Conservation (phyloP, 805 yeast genomes). For the Metschnikowia gruessii region DNA sequence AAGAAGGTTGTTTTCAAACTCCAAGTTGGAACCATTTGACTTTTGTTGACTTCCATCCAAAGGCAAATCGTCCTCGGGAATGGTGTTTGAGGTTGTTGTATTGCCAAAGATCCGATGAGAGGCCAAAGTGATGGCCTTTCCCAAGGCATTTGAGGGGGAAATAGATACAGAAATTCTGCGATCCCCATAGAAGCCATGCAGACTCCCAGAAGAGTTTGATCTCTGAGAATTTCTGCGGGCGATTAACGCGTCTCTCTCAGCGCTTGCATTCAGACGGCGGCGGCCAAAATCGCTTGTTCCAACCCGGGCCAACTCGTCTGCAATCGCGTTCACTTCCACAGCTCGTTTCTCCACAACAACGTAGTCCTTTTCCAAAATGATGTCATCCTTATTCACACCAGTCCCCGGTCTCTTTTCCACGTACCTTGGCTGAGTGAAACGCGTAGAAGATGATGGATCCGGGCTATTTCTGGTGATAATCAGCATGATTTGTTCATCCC, state of each 20-base stretch:
- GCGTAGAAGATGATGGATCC: constrained; percentile 32
- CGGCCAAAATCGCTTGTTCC: constrained; percentile 51
- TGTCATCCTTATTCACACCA: constrained; percentile 36
- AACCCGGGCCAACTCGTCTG: constrained; percentile 80
- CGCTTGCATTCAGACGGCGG: constrained; percentile 31
- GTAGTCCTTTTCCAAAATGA: constrained; percentile 73
- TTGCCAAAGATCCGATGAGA: constrained; percentile 80
- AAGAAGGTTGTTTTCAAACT: constrained; percentile 34
- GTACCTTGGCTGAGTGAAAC: constrained; percentile 24
- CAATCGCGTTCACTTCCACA: constrained; percentile 92
- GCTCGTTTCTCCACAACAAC: constrained; percentile 94
- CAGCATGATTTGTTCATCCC: constrained; percentile 47
- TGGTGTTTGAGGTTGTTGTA: constrained; percentile 10
- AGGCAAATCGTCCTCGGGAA: constrained; percentile 12
- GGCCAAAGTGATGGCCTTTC: constrained; percentile 83
- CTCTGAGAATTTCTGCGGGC: constrained; percentile 40
- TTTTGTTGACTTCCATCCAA: not conserved
- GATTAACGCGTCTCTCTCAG: constrained; percentile 20
- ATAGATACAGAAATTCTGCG: constrained; percentile 66
- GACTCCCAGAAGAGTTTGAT: constrained; percentile 47
- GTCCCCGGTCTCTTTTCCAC: constrained; percentile 11
- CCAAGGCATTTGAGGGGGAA: constrained; percentile 82
- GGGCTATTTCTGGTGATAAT: constrained; percentile 45
- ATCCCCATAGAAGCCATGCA: constrained; percentile 61
- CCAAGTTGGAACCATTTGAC: constrained; percentile 9